Conservation (phyloP, 1,284 basidiomycete species). For the Sporisorium graminicola region DNA sequence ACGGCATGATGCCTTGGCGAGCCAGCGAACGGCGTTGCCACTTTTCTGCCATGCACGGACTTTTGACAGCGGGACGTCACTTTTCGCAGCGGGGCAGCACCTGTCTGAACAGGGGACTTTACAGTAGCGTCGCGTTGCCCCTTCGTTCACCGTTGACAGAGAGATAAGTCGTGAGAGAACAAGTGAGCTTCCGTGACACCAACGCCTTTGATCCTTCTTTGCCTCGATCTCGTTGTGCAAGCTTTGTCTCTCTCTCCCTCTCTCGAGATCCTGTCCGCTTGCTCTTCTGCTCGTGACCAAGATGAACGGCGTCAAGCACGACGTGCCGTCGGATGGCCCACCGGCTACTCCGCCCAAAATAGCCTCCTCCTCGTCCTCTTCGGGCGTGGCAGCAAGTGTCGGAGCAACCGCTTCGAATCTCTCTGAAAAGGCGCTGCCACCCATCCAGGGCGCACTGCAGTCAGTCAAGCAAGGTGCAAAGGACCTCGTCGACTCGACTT, state of each 20-base stretch:
- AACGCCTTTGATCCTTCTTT: neutral
- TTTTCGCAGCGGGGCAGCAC: no score
- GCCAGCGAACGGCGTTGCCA: neutral
- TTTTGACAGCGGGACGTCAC: no score
- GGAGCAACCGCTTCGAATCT: conserved; percentile 14
- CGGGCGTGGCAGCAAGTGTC: no score
- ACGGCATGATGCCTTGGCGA: conserved; percentile 10
- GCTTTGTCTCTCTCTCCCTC: no score
- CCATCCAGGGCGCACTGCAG: conserved; percentile 28
- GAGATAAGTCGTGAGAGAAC: no score
- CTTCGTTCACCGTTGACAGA: neutral
- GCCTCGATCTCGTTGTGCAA: neutral
- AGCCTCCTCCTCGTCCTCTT: neutral
- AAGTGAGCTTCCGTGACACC: no score
- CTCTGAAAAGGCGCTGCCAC: conserved; percentile 36
- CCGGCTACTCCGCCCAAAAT: conserved; percentile 22
- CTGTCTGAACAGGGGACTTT: no score
- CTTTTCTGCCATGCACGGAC: no score
- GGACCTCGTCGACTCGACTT: conserved; percentile 5
- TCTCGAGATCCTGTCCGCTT: no score
- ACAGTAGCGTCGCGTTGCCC: no score
- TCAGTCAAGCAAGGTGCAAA: conserved; percentile 18
- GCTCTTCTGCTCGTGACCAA: conserved; percentile 1
- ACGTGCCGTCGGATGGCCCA: neutral
- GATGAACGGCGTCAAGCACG: conserved; percentile 47